Evolutionary conservation across 306 rosid genomes (phyloP).

Genomic region (Fagus sylvatica): DNA sequence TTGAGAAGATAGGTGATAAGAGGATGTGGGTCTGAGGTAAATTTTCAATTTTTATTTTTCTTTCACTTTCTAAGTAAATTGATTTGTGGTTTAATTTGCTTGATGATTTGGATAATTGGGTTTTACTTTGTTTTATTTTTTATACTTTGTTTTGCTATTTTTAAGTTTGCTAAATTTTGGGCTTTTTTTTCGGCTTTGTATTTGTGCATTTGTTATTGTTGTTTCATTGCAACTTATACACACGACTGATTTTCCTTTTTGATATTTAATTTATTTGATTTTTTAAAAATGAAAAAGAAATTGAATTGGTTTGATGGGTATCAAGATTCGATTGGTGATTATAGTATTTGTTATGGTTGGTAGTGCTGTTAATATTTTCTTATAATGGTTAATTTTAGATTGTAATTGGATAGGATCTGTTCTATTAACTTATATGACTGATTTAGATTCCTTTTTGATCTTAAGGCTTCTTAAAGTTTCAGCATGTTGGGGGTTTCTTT

Average conservation of each 20-base stretch:
- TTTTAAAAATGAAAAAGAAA: not conserved
- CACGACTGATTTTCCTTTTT: constrained; percentile 13
- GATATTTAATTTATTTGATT: not conserved
- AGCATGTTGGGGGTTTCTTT: not conserved
- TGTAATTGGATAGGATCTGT: constrained; percentile 56
- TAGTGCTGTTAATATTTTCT: constrained; percentile 15
- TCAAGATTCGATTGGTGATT: constrained; percentile 25
- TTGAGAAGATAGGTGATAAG: constrained; percentile 34
- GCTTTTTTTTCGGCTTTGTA: constrained; percentile 29
- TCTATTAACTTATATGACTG: constrained; percentile 22
- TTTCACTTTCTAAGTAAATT: constrained; percentile 31
- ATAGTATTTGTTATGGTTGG: constrained; percentile 29
- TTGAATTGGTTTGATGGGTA: constrained; percentile 24
- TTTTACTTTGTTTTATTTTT: constrained; percentile 23
- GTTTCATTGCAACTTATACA: constrained; percentile 35
- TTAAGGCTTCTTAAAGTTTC: constrained; percentile 7
- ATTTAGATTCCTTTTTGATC: constrained; percentile 13
- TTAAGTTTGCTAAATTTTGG: constrained; percentile 20
- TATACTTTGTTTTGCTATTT: constrained; percentile 20
- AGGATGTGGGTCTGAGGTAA: constrained; percentile 91
- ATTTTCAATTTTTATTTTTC: constrained; percentile 37
- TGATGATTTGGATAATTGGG: constrained; percentile 39
- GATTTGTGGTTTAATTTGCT: constrained; percentile 24
- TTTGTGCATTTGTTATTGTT: constrained; percentile 25
- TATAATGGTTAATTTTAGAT: constrained; percentile 14